Conservation (phyloP, 2,329 filamentous ascomycete genomes). For the Fusarium tanahbumbuense region DNA sequence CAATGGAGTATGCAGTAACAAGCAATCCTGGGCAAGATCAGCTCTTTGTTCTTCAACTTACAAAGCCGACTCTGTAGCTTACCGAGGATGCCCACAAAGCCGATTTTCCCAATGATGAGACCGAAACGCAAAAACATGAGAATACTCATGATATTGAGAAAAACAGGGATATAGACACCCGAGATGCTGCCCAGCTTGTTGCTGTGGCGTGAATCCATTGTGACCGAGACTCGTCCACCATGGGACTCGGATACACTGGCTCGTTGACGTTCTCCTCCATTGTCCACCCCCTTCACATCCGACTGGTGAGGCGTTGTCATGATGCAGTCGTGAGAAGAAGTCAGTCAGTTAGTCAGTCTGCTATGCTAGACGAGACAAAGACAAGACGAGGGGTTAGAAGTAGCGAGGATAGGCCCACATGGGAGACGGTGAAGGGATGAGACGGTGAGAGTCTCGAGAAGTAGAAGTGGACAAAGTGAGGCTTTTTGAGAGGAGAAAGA, state of each 20-base stretch:
- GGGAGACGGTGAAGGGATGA: conserved; percentile 21
- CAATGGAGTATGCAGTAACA: conserved; percentile 79
- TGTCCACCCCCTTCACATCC: conserved; percentile 27
- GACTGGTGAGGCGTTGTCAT: conserved; percentile 39
- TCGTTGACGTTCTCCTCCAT: conserved; percentile 18
- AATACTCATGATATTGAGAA: conserved; percentile 88
- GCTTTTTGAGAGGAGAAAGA: conserved; percentile 10
- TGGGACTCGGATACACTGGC: conserved; percentile 15
- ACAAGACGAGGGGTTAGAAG: conserved; percentile 35
- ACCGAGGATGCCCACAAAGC: conserved; percentile 84
- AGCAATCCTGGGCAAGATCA: conserved; percentile 69
- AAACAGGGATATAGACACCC: conserved; percentile 89
- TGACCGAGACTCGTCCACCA: conserved; percentile 37
- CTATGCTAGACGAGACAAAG: background rate
- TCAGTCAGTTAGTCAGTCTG: conserved; percentile 14
- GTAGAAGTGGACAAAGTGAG: conserved; percentile 2
- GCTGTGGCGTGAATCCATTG: conserved; percentile 53
- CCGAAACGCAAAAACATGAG: conserved; percentile 93
- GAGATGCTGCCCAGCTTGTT: conserved; percentile 81
- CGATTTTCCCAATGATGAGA: conserved; percentile 83
- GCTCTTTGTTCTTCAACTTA: background rate
- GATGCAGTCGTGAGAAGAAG: conserved; percentile 17
- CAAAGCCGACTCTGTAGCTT: conserved; percentile 45
- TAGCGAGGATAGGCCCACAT: conserved; percentile 22
- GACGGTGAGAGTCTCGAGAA: conserved; percentile 1